Conservation (phyloP, 805 yeast species). For the Candida ficus region DNA sequence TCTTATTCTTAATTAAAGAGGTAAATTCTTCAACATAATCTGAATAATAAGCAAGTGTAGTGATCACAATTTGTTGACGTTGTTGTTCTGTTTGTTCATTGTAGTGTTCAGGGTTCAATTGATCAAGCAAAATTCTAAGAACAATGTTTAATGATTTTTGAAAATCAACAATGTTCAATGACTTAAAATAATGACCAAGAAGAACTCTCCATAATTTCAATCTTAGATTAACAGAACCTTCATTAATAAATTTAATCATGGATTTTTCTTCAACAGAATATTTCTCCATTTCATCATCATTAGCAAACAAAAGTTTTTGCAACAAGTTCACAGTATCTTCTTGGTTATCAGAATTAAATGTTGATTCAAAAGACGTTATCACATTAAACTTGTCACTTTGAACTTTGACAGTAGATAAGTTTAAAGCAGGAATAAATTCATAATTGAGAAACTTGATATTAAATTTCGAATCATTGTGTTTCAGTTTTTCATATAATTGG, state of each 20-base stretch:
- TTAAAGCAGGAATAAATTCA: slow-evolving; percentile 52
- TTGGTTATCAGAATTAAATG: slow-evolving; percentile 17
- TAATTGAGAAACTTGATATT: slow-evolving; percentile 52
- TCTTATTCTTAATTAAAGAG: slow-evolving; percentile 20
- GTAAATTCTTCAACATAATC: slow-evolving; percentile 40
- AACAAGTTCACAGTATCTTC: slow-evolving; percentile 31
- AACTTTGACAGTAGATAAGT: slow-evolving; percentile 41
- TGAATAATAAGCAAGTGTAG: slow-evolving; percentile 49
- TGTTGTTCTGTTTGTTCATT: slow-evolving; percentile 23
- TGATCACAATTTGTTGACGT: slow-evolving; percentile 40
- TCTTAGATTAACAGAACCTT: slow-evolving; percentile 60
- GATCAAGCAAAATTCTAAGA: slow-evolving; percentile 38
- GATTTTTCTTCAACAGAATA: slow-evolving; percentile 38
- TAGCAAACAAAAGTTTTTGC: slow-evolving; percentile 38
- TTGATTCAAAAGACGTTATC: slow-evolving; percentile 53
- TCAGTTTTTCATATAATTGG: slow-evolving; percentile 18
- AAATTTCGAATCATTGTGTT: slow-evolving; percentile 6
- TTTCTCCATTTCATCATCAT: slow-evolving; percentile 13
- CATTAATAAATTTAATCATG: slow-evolving; percentile 54
- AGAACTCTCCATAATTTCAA: slow-evolving; percentile 74
- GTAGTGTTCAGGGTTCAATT: slow-evolving; percentile 27
- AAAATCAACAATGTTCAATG: slow-evolving; percentile 29
- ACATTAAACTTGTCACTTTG: slow-evolving; percentile 72
- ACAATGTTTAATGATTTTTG: slow-evolving; percentile 48
- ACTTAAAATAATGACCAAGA: slow-evolving; percentile 46